Conservation (phyloP, 1,284 basidiomycete species). For the Pterula multifida region DNA sequence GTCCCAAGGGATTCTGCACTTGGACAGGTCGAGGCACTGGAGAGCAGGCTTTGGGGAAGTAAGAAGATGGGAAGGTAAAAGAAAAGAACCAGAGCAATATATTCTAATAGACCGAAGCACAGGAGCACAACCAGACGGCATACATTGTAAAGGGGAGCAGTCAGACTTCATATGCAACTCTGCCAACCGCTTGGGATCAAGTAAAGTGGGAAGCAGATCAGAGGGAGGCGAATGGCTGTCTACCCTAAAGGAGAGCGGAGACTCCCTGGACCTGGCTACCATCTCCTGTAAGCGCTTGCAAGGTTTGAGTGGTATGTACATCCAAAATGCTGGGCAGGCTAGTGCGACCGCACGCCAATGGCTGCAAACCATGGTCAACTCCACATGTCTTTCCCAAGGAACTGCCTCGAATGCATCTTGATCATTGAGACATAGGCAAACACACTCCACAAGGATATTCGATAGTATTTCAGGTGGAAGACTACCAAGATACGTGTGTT, state of each 20-base stretch:
- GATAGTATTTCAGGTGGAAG: not conserved
- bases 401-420: not conserved
- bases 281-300: not conserved
- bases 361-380: not conserved
- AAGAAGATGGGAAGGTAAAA: not conserved
- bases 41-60: not conserved
- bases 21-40: not conserved
- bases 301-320: not conserved
- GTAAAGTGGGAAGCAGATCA: not conserved
- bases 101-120: not conserved
- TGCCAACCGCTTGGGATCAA: not conserved
- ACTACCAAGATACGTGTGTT: not conserved
- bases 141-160: not conserved
- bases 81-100: not conserved
- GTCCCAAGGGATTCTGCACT: not conserved
- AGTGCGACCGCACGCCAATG: not conserved
- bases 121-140: not conserved
- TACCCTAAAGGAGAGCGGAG: not conserved
- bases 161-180: not conserved
- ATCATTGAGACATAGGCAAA: not conserved
- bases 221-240: not conserved
- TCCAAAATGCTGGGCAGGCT: not conserved
- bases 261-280: not conserved
- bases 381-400: not conserved
- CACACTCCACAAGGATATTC: not conserved